A percentile compares a stretch with the other conserved stretches of the same genome.
These are phyloP conservation scores for Cladorrhinum sp. DNA, from an alignment of 2,329 filamentous ascomycete genomes.

Conservation along the genomic window DNA sequence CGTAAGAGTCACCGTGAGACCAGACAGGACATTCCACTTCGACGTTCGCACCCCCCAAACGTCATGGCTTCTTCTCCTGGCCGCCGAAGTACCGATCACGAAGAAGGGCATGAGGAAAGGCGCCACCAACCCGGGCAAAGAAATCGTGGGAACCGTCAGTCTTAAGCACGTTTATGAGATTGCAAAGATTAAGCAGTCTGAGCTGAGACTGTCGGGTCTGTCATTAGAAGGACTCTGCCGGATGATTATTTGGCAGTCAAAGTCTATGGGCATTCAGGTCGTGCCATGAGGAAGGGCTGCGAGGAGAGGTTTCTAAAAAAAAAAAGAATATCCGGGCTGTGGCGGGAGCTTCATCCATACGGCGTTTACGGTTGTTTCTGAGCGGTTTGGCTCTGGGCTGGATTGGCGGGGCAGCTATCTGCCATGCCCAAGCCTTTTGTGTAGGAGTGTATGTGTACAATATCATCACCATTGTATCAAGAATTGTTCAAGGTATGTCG, in stretches of 20 bases:
- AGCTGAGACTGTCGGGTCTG: slow-evolving; percentile 69
- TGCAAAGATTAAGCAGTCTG: slow-evolving; percentile 88
- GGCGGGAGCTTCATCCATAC: not conserved
- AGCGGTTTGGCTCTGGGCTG: slow-evolving; percentile 6
- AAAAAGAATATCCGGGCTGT: not conserved
- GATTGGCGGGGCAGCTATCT: too few species aligned
- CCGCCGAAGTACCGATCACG: slow-evolving; percentile 67
- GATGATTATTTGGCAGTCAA: slow-evolving; percentile 71
- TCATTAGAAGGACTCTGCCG: slow-evolving; percentile 69
- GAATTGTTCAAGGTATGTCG: too few species aligned
- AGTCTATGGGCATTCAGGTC: slow-evolving; percentile 70
- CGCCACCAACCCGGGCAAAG: slow-evolving; percentile 69
- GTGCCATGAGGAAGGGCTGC: slow-evolving; percentile 48
- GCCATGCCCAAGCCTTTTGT: not conserved
- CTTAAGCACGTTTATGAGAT: slow-evolving; percentile 98
- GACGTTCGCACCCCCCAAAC: slow-evolving; percentile 93
- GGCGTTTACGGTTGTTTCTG: slow-evolving; percentile 25
- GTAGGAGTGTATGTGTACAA: slow-evolving; percentile 14
- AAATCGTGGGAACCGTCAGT: slow-evolving; percentile 79
- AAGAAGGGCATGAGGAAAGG: slow-evolving; percentile 79
- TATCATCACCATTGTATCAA: slow-evolving; percentile 1
- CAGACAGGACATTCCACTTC: slow-evolving; percentile 90
- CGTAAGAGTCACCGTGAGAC: slow-evolving; percentile 84
- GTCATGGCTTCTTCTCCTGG: slow-evolving; percentile 81
- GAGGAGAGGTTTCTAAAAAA: too few species aligned